A percentile compares a stretch with the other conserved stretches of the same genome.
Evolutionary conservation across 129 eudicot genomes (phyloP).

Genomic region (Tagetes erecta): DNA sequence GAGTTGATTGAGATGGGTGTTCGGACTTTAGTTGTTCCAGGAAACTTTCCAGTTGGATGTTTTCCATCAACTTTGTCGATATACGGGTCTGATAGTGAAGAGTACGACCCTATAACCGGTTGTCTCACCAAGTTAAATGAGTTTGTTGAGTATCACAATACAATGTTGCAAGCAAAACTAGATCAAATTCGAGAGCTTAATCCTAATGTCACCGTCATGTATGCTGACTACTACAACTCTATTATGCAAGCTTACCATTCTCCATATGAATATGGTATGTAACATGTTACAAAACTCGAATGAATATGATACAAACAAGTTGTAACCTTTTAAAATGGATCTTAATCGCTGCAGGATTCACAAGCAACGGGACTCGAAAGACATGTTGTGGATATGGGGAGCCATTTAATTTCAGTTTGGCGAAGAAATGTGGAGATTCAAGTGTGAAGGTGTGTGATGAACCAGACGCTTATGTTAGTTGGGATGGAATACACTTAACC

Average conservation of each 20-base stretch:
- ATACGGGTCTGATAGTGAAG: not conserved
- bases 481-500: not conserved
- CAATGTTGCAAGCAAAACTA: conserved; percentile 18
- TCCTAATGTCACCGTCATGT: not conserved
- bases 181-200: conserved; percentile 1
- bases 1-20: not conserved
- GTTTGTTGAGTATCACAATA: conserved; percentile 21
- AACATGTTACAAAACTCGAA: not conserved
- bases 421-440: no score
- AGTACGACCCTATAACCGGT: conserved; percentile 19
- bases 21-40: conserved; percentile 23
- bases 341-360: not conserved
- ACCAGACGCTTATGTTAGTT: not conserved
- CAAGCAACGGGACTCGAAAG: not conserved
- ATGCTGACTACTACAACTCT: conserved; percentile 4
- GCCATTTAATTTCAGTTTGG: no score
- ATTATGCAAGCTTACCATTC: not conserved
- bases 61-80: no score
- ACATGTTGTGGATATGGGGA: not conserved
- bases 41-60: not conserved
- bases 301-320: not conserved
- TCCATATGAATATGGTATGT: not conserved
- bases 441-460: not conserved
- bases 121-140: conserved; percentile 19
- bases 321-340: not conserved